These are phyloP conservation scores for Pulveroboletus frians DNA, from an alignment of 768 basidiomycete species.

Conservation along the genomic window DNA sequence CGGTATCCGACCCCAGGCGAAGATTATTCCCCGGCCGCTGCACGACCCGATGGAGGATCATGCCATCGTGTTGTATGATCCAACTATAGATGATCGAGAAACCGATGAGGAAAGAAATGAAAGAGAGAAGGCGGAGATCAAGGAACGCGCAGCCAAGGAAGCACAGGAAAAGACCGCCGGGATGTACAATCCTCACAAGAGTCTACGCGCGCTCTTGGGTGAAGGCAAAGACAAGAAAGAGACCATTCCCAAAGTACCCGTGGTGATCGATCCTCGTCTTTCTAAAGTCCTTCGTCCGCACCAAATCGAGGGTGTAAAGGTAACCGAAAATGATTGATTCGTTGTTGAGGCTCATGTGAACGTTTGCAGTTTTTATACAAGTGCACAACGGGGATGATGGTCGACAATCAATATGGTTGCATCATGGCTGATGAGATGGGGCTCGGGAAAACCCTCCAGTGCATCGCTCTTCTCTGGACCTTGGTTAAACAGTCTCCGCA, in stretches of 20 bases:
- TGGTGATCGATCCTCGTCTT: conserved; percentile 91
- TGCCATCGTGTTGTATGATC: conserved; percentile 95
- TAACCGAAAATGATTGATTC: conserved; percentile 29
- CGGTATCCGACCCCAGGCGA: conserved; percentile 77
- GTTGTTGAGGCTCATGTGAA: conserved; percentile 2
- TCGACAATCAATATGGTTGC: conserved; percentile 87
- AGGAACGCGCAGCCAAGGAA: conserved; percentile 55
- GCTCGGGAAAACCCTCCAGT: conserved; percentile 93
- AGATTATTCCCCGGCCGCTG: conserved; percentile 83
- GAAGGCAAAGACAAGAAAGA: conserved; percentile 65
- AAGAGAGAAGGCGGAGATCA: conserved; percentile 68
- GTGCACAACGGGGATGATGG: conserved; percentile 91
- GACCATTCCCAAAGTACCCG: conserved; percentile 75
- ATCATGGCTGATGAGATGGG: conserved; percentile 99
- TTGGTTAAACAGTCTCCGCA: conserved; percentile 92
- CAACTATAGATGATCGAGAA: conserved; percentile 89
- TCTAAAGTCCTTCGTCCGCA: conserved; percentile 89
- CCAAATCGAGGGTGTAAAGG: conserved; percentile 98
- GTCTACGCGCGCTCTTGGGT: conserved; percentile 71
- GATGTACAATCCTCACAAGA: conserved; percentile 89
- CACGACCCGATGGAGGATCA: conserved; percentile 98
- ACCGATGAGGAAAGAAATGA: conserved; percentile 81
- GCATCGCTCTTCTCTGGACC: conserved; percentile 94
- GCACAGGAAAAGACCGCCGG: conserved; percentile 67
- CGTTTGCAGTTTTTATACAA: conserved; percentile 80